phyloP scores from a whole-genome alignment of 345 rosid species.

The Dovyalis caffra region DNA sequence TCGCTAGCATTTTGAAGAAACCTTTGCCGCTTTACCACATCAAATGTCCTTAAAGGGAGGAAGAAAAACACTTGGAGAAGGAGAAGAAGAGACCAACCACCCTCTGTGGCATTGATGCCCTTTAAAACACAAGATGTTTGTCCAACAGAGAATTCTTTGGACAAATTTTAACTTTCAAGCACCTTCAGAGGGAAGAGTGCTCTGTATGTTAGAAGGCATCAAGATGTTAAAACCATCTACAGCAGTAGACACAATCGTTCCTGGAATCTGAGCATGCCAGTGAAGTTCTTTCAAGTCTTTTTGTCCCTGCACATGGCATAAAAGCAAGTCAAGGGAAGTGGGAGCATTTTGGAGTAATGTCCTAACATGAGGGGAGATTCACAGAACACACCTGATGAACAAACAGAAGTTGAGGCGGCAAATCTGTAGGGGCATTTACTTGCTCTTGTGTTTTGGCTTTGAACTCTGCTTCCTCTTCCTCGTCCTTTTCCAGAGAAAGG shows the following conservation, averaged over 20 bases:
- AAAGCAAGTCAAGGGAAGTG: not conserved
- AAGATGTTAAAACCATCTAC: constrained; percentile 82
- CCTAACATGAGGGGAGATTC: not conserved
- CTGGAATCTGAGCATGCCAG: constrained; percentile 91
- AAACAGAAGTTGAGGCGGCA: constrained; percentile 95
- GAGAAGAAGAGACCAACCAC: not conserved
- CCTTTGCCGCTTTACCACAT: not conserved
- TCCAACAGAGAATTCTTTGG: not conserved
- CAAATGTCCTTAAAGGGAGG: not conserved
- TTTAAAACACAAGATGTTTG: not conserved
- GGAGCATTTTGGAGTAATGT: not conserved
- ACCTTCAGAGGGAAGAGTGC: constrained; percentile 61
- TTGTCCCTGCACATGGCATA: constrained; percentile 64
- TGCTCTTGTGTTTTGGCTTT: constrained; percentile 73
- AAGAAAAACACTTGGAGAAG: not conserved
- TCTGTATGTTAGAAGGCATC: constrained; percentile 92
- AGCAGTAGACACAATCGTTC: constrained; percentile 85
- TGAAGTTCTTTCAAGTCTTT: constrained; percentile 93
- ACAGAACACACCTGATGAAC: constrained; percentile 72
- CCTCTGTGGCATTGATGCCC: not conserved
- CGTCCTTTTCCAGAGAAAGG: constrained; percentile 88
- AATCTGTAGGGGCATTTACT: constrained; percentile 77
- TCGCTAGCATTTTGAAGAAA: not conserved
- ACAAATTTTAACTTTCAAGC: constrained; percentile 1
- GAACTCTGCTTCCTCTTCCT: constrained; percentile 95